Evolutionary conservation across 257 asterid species (phyloP).

Genomic region (Fraxinus quadrangulata): DNA sequence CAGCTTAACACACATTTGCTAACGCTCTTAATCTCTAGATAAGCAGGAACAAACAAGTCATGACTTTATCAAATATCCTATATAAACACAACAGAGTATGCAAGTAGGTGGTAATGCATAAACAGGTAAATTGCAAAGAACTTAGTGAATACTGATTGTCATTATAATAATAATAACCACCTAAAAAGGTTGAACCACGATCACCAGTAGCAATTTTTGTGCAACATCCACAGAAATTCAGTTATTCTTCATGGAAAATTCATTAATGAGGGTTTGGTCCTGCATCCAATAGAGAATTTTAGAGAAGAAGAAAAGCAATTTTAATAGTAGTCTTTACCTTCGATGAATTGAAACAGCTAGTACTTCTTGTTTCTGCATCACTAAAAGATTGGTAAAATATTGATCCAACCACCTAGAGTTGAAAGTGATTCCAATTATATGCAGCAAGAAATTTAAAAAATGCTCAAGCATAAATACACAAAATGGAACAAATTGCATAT

Average conservation of each 20-base stretch:
- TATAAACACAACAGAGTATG: no score
- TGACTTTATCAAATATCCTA: no score
- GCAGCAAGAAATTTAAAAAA: constrained; percentile 12
- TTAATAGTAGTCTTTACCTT: constrained; percentile 32
- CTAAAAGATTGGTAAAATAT: constrained; percentile 13
- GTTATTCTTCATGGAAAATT: no score
- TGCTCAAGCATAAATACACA: not conserved
- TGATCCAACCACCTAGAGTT: constrained; percentile 10
- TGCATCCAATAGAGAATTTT: not conserved
- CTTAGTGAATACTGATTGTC: no score
- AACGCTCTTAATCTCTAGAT: constrained; percentile 26
- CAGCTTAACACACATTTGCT: constrained; percentile 82
- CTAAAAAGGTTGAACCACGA: no score
- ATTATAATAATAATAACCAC: no score
- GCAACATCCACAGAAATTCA: no score
- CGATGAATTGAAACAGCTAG: constrained; percentile 25
- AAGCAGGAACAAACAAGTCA: no score
- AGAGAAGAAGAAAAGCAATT: not conserved
- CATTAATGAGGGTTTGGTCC: no score
- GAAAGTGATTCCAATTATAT: not conserved
- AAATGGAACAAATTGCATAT: not conserved
- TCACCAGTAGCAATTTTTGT: no score
- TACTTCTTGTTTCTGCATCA: constrained; percentile 35
- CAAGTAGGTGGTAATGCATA: no score
- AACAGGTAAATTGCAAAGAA: no score